Evolutionary conservation across 495 filamentous ascomycete species (phyloP).

Genomic region (Podospora pseudoanserina): DNA sequence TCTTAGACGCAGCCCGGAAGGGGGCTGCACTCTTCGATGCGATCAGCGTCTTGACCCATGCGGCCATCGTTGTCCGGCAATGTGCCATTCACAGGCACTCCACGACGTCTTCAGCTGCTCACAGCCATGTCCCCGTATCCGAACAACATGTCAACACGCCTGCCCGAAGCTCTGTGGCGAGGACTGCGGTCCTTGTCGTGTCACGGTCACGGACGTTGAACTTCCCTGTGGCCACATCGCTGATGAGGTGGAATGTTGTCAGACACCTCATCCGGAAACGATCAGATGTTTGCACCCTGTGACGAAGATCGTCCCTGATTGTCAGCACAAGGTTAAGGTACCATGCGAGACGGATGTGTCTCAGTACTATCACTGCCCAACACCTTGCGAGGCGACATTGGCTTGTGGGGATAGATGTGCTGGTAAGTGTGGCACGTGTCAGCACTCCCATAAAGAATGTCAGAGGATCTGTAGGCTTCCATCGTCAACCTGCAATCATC

Average conservation of each 20-base stretch:
- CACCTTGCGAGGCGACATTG: conserved; percentile 44
- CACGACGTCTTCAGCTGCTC: conserved; percentile 62
- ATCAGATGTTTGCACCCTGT: conserved; percentile 38
- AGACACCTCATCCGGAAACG: conserved; percentile 16
- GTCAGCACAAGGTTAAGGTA: conserved; percentile 51
- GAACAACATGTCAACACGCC: conserved; percentile 55
- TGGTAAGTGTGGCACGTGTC: no score
- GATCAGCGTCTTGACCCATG: conserved; percentile 55
- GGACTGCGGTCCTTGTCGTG: conserved; percentile 23
- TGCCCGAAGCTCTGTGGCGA: conserved; percentile 63
- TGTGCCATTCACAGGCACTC: conserved; percentile 65
- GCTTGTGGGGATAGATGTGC: conserved; percentile 54
- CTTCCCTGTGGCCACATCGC: conserved; percentile 60
- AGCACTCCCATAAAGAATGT: conserved; percentile 47
- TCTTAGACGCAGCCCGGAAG: conserved; percentile 58
- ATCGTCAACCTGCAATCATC: conserved; percentile 57
- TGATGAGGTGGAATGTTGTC: conserved; percentile 49
- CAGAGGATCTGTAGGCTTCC: conserved; percentile 48
- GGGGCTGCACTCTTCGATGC: conserved; percentile 63
- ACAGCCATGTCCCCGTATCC: conserved; percentile 56
- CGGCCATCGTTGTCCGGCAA: conserved; percentile 65
- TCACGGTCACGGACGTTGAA: conserved; percentile 20
- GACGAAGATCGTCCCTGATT: conserved; percentile 46
- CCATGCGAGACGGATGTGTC: conserved; percentile 49
- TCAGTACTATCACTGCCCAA: conserved; percentile 42